Conservation (phyloP, 345 rosid species). For the Lumnitzera littorea region DNA sequence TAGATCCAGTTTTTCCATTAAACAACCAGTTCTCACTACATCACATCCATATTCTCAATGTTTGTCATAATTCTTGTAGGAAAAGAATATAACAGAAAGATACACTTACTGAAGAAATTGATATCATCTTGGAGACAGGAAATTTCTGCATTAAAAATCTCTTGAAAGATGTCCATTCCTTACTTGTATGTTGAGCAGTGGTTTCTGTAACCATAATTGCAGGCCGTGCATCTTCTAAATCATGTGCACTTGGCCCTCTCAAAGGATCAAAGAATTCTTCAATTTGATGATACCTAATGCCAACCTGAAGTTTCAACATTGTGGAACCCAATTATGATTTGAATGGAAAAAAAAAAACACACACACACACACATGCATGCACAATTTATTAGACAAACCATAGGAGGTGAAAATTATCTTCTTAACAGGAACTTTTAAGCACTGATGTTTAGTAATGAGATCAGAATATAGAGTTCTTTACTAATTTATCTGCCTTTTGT, state of each 20-base stretch:
- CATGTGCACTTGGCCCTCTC: conserved; percentile 28
- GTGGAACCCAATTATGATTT: background rate
- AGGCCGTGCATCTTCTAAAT: conserved; percentile 18
- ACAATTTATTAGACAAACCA: background rate
- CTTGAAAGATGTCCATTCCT: conserved; percentile 75
- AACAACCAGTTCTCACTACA: background rate
- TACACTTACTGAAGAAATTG: conserved; percentile 56
- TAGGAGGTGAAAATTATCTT: background rate
- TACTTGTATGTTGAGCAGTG: conserved; percentile 25
- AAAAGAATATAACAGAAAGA: background rate
- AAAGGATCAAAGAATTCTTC: conserved; percentile 70
- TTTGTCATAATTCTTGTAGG: background rate
- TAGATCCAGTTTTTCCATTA: too few species aligned
- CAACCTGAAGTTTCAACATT: conserved; percentile 21
- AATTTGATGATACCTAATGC: conserved; percentile 14
- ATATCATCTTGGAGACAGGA: conserved; percentile 66
- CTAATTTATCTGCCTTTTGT: too few species aligned
- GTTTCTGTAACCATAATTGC: conserved; percentile 11
- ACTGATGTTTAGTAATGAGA: too few species aligned
- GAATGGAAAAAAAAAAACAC: background rate
- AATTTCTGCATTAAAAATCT: conserved; percentile 80
- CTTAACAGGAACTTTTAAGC: too few species aligned
- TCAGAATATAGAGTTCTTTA: too few species aligned
- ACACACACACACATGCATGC: too few species aligned
- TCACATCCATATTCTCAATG: background rate